A percentile compares a stretch with the other conserved stretches of the same genome.
Conservation (phyloP, 169 alveolate genomes). For the Eimeria tenella region DNA sequence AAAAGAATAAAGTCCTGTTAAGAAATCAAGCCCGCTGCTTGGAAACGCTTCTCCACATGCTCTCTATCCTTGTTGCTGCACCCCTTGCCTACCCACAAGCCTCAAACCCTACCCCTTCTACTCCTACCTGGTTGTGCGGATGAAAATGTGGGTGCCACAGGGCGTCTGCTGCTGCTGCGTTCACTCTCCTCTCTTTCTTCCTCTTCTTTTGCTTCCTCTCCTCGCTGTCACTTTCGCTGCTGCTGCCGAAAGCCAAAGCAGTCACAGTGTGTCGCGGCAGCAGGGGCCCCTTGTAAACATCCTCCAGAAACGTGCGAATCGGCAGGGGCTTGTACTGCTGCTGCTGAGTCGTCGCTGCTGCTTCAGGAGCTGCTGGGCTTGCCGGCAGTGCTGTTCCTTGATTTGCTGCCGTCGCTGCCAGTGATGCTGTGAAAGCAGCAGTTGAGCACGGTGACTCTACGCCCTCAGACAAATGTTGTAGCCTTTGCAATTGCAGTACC, state of each 20-base stretch:
- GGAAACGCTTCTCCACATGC: too few species aligned
- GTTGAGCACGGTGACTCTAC: not conserved
- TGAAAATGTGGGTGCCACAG: constrained; percentile 88
- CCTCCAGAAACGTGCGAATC: constrained; percentile 11
- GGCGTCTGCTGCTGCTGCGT: constrained; percentile 82
- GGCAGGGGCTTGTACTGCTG: constrained; percentile 60
- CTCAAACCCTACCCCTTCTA: not conserved
- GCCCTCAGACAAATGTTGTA: constrained; percentile 1
- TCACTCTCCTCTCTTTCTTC: constrained; percentile 77
- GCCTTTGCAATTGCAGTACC: constrained; percentile 8
- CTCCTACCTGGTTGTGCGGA: constrained; percentile 83
- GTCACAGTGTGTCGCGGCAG: constrained; percentile 70
- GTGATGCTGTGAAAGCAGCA: not conserved
- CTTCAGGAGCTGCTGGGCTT: constrained; percentile 1
- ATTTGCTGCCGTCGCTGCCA: not conserved
- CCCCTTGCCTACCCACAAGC: not conserved
- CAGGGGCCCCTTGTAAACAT: constrained; percentile 67
- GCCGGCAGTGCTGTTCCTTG: constrained; percentile 18
- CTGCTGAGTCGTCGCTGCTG: constrained; percentile 19
- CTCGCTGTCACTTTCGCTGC: constrained; percentile 78
- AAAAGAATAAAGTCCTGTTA: too few species aligned
- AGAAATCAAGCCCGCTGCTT: too few species aligned
- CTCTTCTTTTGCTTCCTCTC: constrained; percentile 37
- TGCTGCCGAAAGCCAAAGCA: constrained; percentile 72
- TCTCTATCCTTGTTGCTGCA: not conserved